Conservation (phyloP, 129 eudicot genomes). For the Chrysanthemum seticuspe region DNA sequence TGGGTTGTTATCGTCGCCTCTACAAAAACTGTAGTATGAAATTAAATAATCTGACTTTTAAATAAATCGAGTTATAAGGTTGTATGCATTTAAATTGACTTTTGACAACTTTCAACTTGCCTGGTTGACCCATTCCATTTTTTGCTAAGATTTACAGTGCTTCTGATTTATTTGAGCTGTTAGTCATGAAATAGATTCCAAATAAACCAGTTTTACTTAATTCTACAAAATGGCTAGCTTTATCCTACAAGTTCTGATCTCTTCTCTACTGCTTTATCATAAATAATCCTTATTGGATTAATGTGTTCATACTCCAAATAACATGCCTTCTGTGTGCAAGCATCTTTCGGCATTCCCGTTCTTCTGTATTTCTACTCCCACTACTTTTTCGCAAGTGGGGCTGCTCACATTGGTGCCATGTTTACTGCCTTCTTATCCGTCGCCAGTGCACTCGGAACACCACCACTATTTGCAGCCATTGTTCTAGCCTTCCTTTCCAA, state of each 20-base stretch:
- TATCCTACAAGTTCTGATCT: neutral
- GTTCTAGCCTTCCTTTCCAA: constrained; percentile 89
- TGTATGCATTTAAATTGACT: neutral
- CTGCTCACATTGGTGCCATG: constrained; percentile 99
- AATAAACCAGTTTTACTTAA: neutral
- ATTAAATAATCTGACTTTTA: no score
- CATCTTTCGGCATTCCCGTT: constrained; percentile 87
- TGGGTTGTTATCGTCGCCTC: no score
- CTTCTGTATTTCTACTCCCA: constrained; percentile 95
- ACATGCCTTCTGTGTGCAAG: constrained; percentile 38
- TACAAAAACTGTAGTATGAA: no score
- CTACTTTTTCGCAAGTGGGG: constrained; percentile 98
- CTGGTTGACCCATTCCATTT: neutral
- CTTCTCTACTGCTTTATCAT: neutral
- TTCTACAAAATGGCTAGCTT: neutral
- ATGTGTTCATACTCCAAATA: neutral
- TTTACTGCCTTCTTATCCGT: constrained; percentile 91
- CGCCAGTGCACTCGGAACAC: constrained; percentile 95
- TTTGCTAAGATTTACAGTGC: neutral
- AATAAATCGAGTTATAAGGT: no score
- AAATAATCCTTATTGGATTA: neutral
- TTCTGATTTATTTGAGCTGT: no score
- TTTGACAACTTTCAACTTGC: neutral
- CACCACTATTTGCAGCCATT: constrained; percentile 73
- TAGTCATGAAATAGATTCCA: neutral